These are phyloP conservation scores for Dentipellis sp. DNA, from an alignment of 768 basidiomycete genomes.

Conservation along the genomic window DNA sequence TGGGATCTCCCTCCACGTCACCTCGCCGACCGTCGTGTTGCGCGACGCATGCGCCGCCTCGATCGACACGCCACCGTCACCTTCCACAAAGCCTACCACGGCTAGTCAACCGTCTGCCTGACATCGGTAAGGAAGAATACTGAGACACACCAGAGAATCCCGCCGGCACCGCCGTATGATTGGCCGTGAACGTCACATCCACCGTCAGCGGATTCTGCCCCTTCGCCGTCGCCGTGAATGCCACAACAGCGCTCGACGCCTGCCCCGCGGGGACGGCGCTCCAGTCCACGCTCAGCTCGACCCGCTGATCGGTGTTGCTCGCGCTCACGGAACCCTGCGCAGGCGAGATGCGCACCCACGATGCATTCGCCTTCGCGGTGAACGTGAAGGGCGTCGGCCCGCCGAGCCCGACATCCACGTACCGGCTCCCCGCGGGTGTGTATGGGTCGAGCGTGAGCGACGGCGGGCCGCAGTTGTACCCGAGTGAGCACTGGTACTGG, in stretches of 20 bases:
- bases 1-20: conserved; percentile 51
- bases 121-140: neutral
- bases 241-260: conserved; percentile 31
- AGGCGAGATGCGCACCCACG: conserved; percentile 45
- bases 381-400: conserved; percentile 51
- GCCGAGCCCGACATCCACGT: conserved; percentile 53
- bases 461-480: conserved; percentile 40
- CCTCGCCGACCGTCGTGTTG: conserved; percentile 38
- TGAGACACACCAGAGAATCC: conserved; percentile 38
- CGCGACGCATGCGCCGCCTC: conserved; percentile 52
- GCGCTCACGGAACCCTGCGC: conserved; percentile 41
- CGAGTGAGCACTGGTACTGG: conserved; percentile 40
- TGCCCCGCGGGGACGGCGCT: conserved; percentile 23
- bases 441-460: conserved; percentile 48
- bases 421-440: conserved; percentile 41
- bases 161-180: conserved; percentile 25
- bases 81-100: conserved; percentile 47
- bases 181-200: conserved; percentile 21
- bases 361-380: conserved; percentile 35
- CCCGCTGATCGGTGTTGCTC: conserved; percentile 37
- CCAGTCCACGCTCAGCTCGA: conserved; percentile 56
- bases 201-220: conserved; percentile 27
- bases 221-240: conserved; percentile 35
- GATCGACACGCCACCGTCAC: conserved; percentile 52
- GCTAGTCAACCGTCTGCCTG: no score